Base-by-base conservation (phyloP, 2,329 filamentous ascomycete species). In the Camillea tinctor region DNA sequence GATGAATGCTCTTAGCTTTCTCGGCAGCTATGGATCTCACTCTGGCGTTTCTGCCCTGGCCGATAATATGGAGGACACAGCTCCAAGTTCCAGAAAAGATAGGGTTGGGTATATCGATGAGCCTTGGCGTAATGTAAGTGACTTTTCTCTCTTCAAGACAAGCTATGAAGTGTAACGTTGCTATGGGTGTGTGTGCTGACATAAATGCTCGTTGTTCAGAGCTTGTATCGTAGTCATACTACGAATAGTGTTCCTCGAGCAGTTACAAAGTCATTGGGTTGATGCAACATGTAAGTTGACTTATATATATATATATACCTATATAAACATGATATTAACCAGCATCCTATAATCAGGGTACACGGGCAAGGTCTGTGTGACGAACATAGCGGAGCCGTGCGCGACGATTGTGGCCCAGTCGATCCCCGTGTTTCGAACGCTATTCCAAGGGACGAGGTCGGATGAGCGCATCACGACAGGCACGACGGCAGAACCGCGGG, bases 331-430 rank as follows among this genome's bases (percentile, higher is more conserved):
- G 21, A 21, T 50, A 13, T 50, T 23, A 30, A 30, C 26, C 8
- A 30, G 13, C 26, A 30, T 30, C 51, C 4, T 44, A 44, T 24
- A 17, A 52, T 6, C 21, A 57, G 55, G n/a, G 23, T 20, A 36
- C n/a, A 17, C 50, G 22, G 49, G 22, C 24, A 21, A 44, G 22
- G 54, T 58, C 21, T 24, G 17, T 26, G 26, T 60, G 23, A 53
- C 54, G 20, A 49, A 52, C 21, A 26, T 60, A 13, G 50, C 40
- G 17, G 58, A 60, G 40, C 58, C 58, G 2, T 19, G 24, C 3
- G 50, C 50, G 20, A 60, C 58, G 26, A 56, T 60, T 36, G 52
- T 60, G 19, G 58, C 58, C 9, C 53, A 56, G 53, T 52, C 58
- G 23, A 53, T 56, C 13, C 58, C 58, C n/a, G 40, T 60, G 11